Conservation (phyloP, 169 alveolate genomes). For the Eimeria sp. region DNA sequence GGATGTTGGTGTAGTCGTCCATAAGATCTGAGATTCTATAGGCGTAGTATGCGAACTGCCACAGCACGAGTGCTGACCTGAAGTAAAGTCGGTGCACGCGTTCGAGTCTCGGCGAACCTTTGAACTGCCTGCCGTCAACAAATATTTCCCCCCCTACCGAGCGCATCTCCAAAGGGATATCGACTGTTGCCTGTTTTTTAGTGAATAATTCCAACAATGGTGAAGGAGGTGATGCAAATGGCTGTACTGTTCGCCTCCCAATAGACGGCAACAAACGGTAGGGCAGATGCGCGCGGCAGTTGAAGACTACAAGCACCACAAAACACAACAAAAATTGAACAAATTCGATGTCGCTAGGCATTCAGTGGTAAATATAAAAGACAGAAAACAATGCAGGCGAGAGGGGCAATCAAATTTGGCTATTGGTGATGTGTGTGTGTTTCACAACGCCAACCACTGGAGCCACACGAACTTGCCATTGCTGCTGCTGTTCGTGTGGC, state of each 20-base stretch:
- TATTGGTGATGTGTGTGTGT: no score
- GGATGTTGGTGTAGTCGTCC: slow-evolving; percentile 3
- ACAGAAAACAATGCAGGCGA: background rate
- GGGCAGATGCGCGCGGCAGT: slow-evolving; percentile 48
- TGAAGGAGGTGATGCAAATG: background rate
- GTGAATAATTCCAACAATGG: background rate
- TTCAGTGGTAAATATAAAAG: background rate
- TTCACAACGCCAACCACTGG: no score
- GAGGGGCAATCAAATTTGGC: no score
- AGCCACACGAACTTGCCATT: no score
- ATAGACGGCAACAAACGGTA: slow-evolving; percentile 28
- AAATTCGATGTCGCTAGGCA: background rate
- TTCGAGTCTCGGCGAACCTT: background rate
- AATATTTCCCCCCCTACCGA: background rate
- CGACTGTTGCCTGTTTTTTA: background rate
- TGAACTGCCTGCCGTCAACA: slow-evolving; percentile 47
- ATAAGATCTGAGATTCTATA: background rate
- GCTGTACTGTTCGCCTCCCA: slow-evolving; percentile 4
- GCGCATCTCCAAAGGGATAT: slow-evolving; percentile 34
- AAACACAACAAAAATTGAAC: background rate
- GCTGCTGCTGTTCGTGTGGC: no score
- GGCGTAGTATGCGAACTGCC: slow-evolving; percentile 38
- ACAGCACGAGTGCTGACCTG: slow-evolving; percentile 21
- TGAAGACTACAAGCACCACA: background rate
- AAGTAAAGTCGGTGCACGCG: slow-evolving; percentile 32